Evolutionary conservation across 345 rosid species (phyloP).

Genomic region (Carallia pectinifolia): DNA sequence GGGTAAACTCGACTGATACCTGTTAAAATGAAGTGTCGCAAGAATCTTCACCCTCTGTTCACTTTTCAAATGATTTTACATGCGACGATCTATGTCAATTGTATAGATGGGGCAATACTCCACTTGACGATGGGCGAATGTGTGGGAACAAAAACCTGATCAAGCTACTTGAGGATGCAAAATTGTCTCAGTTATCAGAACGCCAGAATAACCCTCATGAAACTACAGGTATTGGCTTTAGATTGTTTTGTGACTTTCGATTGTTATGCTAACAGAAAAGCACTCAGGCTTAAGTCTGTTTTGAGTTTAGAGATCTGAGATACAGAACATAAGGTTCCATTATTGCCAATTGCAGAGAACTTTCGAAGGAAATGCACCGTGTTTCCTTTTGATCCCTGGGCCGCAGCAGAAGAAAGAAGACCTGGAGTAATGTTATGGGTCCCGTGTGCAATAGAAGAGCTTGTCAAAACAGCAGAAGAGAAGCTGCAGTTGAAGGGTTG

Average conservation of each 20-base stretch:
- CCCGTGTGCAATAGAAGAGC: conserved; percentile 50
- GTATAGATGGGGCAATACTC: conserved; percentile 85
- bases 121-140: conserved; percentile 64
- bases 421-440: conserved; percentile 74
- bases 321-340: background rate
- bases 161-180: conserved; percentile 68
- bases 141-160: conserved; percentile 85
- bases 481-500: conserved; percentile 41
- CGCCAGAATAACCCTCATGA: conserved; percentile 29
- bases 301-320: background rate
- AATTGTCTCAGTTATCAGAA: conserved; percentile 42
- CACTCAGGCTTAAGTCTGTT: too few relatives aligned
- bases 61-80: background rate
- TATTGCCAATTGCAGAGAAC: conserved; percentile 32
- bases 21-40: background rate
- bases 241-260: background rate
- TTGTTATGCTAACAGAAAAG: background rate
- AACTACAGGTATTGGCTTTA: conserved; percentile 44
- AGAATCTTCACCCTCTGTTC: background rate
- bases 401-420: conserved; percentile 41
- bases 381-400: conserved; percentile 68
- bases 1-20: background rate
- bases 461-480: conserved; percentile 48
- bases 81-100: conserved; percentile 1
- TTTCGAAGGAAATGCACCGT: conserved; percentile 64